These are phyloP conservation scores for Syzygium jambos DNA, from an alignment of 345 rosid genomes.

Conservation along the genomic window DNA sequence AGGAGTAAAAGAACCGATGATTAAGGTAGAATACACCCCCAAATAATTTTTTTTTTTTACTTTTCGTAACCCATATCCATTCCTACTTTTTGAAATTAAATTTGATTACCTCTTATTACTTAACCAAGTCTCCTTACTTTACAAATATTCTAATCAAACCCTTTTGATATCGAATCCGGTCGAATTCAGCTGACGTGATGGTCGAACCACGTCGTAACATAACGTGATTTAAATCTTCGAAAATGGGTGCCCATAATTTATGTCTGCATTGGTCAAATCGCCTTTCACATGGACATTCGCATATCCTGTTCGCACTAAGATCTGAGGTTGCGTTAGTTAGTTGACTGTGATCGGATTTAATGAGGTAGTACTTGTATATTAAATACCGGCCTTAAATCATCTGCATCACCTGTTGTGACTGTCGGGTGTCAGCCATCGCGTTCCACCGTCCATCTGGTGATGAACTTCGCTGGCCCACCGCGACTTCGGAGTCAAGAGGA, in stretches of 20 bases:
- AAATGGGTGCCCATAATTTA: not conserved
- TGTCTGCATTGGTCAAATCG: not conserved
- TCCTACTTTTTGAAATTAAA: not conserved
- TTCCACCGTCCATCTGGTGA: not conserved
- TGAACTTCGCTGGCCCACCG: not conserved
- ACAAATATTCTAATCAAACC: not conserved
- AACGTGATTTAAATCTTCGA: accelerated
- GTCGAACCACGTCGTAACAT: accelerated
- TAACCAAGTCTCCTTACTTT: not conserved
- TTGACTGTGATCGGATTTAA: not conserved
- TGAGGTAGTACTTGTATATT: not conserved
- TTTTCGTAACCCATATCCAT: not conserved
- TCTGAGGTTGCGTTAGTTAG: not conserved
- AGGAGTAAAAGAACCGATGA: not conserved
- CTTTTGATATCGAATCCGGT: not conserved
- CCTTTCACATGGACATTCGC: not conserved
- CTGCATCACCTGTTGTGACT: not conserved
- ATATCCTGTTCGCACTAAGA: not conserved
- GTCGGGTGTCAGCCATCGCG: not conserved
- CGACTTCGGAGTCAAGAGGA: not conserved
- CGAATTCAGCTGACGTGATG: accelerated
- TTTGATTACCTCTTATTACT: not conserved
- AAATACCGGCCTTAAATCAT: not conserved
- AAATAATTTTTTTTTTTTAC: no score
- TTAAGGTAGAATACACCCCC: not conserved